These are phyloP conservation scores for Royoungia palumana DNA, from an alignment of 768 basidiomycete species.

Conservation along the genomic window DNA sequence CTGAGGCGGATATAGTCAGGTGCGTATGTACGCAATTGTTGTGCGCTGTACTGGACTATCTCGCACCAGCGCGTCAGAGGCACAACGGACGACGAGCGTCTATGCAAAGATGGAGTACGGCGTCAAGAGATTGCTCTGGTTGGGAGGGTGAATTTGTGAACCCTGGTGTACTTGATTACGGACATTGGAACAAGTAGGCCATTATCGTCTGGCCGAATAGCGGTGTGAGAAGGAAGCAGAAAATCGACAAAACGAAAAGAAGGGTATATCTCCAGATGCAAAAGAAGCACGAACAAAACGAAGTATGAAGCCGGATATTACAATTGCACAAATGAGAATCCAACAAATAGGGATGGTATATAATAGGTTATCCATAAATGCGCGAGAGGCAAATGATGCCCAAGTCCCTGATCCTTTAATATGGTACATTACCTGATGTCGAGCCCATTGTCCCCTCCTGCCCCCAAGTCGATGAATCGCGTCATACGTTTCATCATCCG, in stretches of 20 bases:
- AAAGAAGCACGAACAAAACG: slow-evolving; percentile 15
- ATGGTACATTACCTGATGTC: slow-evolving; percentile 32
- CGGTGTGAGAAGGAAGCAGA: not conserved
- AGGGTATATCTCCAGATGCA: slow-evolving; percentile 23
- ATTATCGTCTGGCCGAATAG: slow-evolving; percentile 11
- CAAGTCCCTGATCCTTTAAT: slow-evolving; percentile 17
- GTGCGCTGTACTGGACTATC: not conserved
- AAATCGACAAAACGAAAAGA: slow-evolving; percentile 5
- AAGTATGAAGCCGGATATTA: slow-evolving; percentile 16
- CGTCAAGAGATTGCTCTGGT: slow-evolving; percentile 85
- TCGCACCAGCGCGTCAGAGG: slow-evolving; percentile 65
- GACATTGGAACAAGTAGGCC: slow-evolving; percentile 7
- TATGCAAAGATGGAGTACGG: slow-evolving; percentile 94
- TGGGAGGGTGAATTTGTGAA: slow-evolving; percentile 52
- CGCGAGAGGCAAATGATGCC: not conserved
- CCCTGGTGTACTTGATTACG: slow-evolving; percentile 8
- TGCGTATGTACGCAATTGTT: slow-evolving; percentile 28
- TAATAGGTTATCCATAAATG: slow-evolving; percentile 18
- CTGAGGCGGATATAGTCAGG: slow-evolving; percentile 77
- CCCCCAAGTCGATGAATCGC: slow-evolving; percentile 69
- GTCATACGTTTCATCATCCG: slow-evolving; percentile 77
- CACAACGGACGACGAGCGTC: slow-evolving; percentile 78
- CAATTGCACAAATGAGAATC: slow-evolving; percentile 18
- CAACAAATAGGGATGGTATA: slow-evolving; percentile 14
- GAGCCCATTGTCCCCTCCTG: slow-evolving; percentile 26